Base-by-base conservation (phyloP, 1,139 yeast genomes). In the Ashbya aceris region DNA sequence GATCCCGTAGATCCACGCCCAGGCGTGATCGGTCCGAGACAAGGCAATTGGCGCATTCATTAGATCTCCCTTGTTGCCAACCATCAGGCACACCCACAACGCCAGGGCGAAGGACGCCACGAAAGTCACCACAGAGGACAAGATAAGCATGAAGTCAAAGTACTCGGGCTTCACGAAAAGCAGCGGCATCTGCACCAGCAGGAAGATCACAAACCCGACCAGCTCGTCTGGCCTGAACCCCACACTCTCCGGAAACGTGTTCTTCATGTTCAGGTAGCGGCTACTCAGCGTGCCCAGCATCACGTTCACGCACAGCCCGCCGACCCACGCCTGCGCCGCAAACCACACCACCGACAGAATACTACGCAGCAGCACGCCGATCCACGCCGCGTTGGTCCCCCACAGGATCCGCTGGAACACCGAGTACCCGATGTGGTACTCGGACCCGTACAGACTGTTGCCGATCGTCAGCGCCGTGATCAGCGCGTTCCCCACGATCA, bases 381-480 rank as follows among this genome's bases (percentile, higher is more conserved):
- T 37, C 36, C 45, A 55, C 2, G 67, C 57, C 4, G 69, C 70
- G 38, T 52, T 46, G 26, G 64, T 55, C 7, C 70, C 70, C 51
- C 64, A 66, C 3, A 65, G 55, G 42, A 60, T 55, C 45, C 69
- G 55, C 27, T 60, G 60, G 43, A 55, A 61, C 13, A 66, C 54
- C 4, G 70, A 61, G 42, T 53, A 66, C 0, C 70, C 70, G 39
- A 66, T 56, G 45, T 64, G 68, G 54, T 61, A 66, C 14, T 57
- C 55, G 3, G 62, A 59, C 36, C 69, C 69, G 27, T 62, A 65
- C 35, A 54, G 58, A 7, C 64, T 57, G 35, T 59, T 49, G 3
- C 62, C 52, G 5, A 58, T 44, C n/a, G 65, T 61, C 33, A 59
- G 51, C 7, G 47, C 20, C 12, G 54, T 43, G 39, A 62, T 58